Evolutionary conservation across 176 grass and related monocot genomes (phyloP).

Genomic region (Olyra latifolia): DNA sequence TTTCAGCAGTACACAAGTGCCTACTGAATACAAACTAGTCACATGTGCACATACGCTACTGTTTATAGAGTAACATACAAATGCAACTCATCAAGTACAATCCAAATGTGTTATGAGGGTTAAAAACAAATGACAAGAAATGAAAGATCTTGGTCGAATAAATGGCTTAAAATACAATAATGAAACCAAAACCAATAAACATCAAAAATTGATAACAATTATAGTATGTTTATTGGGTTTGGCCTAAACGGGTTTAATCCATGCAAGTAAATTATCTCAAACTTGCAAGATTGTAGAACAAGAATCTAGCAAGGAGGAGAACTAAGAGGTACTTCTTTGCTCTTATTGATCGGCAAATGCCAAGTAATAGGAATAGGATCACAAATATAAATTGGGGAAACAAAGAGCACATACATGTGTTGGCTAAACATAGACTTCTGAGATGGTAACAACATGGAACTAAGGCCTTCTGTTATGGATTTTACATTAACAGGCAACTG

Average conservation of each 20-base stretch:
- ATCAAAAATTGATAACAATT: background rate
- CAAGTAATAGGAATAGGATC: conserved; percentile 14
- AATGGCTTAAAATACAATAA: background rate
- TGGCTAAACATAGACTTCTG: conserved; percentile 71
- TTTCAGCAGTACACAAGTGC: background rate
- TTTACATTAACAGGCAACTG: conserved; percentile 87
- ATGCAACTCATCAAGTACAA: background rate
- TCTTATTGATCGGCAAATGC: background rate
- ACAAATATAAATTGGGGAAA: conserved; percentile 21
- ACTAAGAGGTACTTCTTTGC: background rate
- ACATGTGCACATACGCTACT: background rate
- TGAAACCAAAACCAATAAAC: background rate
- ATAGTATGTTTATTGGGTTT: background rate
- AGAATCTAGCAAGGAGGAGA: background rate
- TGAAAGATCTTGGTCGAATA: background rate
- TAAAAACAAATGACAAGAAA: background rate
- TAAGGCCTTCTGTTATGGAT: conserved; percentile 67
- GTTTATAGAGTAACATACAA: background rate
- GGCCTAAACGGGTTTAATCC: background rate
- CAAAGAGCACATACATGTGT: conserved; percentile 52
- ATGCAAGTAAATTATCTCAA: background rate
- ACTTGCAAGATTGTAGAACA: background rate
- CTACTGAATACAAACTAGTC: background rate
- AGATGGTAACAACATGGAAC: conserved; percentile 68
- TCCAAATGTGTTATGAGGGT: background rate